Percentiles rank a stretch among this genome's conserved stretches.
phyloP scores from a whole-genome alignment of 140 eudicot species.

The Erigeron philadelphicus region DNA sequence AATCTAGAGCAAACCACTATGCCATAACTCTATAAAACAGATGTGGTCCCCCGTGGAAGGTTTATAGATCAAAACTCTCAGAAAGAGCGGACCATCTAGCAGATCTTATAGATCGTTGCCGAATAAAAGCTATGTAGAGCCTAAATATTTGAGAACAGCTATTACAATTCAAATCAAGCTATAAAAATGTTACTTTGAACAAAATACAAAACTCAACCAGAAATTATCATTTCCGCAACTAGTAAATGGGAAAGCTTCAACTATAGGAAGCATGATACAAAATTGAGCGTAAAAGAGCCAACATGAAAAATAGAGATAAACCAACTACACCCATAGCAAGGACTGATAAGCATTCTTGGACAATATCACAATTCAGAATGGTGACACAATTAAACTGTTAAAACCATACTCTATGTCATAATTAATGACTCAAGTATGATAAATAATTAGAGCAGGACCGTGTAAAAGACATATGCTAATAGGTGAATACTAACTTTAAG shows the following conservation, averaged over 20 bases:
- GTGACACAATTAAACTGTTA: not conserved
- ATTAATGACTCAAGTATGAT: no score
- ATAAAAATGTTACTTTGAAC: not conserved
- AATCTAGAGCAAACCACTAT: conserved; percentile 1
- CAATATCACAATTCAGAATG: conserved; percentile 20
- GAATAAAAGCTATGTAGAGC: not conserved
- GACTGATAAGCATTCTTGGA: conserved; percentile 19
- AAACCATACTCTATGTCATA: conserved; percentile 4
- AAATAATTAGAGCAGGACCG: no score
- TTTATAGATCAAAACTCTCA: not conserved
- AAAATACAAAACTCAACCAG: not conserved
- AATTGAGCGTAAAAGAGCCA: conserved; percentile 24
- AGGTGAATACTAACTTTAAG: no score
- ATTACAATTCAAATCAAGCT: not conserved
- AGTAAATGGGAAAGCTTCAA: conserved; percentile 20
- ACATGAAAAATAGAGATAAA: conserved; percentile 1
- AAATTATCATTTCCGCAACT: not conserved
- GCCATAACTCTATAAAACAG: not conserved
- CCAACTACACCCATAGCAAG: conserved; percentile 2
- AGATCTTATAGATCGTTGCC: not conserved
- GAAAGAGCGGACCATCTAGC: conserved; percentile 6
- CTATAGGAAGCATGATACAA: conserved; percentile 14
- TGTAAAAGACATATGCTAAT: no score
- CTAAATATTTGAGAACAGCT: not conserved
- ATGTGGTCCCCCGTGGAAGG: not conserved